Evolutionary conservation across 164 flowering plant genomes (phyloP).

Genomic region (Saururus chinensis): DNA sequence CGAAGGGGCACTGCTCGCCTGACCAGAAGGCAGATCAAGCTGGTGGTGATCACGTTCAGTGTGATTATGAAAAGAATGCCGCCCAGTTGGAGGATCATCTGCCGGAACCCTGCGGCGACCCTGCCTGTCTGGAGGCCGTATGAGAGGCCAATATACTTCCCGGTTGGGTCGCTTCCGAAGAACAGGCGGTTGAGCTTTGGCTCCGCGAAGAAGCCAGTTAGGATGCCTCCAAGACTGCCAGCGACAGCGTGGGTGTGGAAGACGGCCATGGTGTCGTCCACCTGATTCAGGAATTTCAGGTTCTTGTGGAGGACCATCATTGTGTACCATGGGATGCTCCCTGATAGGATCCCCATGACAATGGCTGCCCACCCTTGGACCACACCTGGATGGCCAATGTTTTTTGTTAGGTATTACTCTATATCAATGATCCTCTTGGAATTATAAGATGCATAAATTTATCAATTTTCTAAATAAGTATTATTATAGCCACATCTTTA

Average conservation of each 20-base stretch:
- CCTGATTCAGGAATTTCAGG: constrained; percentile 10
- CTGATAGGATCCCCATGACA: constrained; percentile 35
- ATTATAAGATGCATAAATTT: too few relatives aligned
- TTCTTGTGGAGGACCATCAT: constrained; percentile 44
- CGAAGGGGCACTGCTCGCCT: constrained; percentile 27
- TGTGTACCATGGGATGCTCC: constrained; percentile 49
- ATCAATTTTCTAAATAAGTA: too few relatives aligned
- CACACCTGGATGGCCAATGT: constrained; percentile 3
- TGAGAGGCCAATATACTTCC: constrained; percentile 6
- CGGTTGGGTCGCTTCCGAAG: constrained; percentile 6
- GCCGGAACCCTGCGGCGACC: constrained; percentile 15
- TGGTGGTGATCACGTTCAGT: constrained; percentile 20
- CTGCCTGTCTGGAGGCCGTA: constrained; percentile 17
- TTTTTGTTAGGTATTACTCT: background rate
- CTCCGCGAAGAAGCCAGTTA: constrained; percentile 32
- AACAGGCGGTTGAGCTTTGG: constrained; percentile 29
- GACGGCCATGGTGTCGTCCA: constrained; percentile 38
- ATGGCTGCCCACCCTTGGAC: constrained; percentile 49
- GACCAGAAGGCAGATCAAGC: constrained; percentile 24
- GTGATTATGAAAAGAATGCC: constrained; percentile 19
- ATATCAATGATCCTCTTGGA: too few relatives aligned
- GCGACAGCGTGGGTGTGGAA: constrained; percentile 43
- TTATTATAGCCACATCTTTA: too few relatives aligned
- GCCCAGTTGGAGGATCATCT: constrained; percentile 25
- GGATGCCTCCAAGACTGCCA: constrained; percentile 33